Evolutionary conservation across 2,329 filamentous ascomycete species (phyloP).

Genomic region (Alternaria panax): DNA sequence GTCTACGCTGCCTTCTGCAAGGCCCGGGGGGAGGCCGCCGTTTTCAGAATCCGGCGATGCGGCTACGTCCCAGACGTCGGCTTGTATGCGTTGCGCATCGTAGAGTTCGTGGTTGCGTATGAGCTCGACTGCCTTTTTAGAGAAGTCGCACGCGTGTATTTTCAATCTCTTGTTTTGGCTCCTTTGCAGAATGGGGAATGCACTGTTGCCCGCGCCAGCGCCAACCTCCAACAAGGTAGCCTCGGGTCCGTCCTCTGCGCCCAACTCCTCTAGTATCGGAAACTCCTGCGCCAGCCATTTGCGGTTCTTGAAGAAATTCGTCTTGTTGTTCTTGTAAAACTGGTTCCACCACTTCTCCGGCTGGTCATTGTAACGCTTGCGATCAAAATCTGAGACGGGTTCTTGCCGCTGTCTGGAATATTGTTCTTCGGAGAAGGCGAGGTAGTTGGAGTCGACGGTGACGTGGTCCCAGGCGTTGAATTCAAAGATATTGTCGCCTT

Average conservation of each 20-base stretch:
- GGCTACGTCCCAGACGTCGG: slow-evolving; percentile 94
- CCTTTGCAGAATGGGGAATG: slow-evolving; percentile 84
- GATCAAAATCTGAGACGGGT: slow-evolving; percentile 93
- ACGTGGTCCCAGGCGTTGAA: slow-evolving; percentile 99
- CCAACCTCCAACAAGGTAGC: slow-evolving; percentile 86
- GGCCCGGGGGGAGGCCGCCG: slow-evolving; percentile 72
- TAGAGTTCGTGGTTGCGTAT: slow-evolving; percentile 85
- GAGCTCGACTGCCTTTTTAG: slow-evolving; percentile 90
- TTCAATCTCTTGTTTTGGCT: slow-evolving; percentile 84
- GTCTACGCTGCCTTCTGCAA: slow-evolving; percentile 82
- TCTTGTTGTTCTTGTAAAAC: slow-evolving; percentile 97
- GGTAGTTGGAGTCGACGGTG: slow-evolving; percentile 87
- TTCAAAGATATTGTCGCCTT: slow-evolving; percentile 89
- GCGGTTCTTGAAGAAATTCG: slow-evolving; percentile 98
- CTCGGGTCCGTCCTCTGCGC: slow-evolving; percentile 71
- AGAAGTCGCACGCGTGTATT: slow-evolving; percentile 95
- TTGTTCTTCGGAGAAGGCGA: slow-evolving; percentile 83
- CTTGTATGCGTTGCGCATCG: slow-evolving; percentile 73
- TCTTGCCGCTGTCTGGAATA: slow-evolving; percentile 82
- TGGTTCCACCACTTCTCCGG: slow-evolving; percentile 98
- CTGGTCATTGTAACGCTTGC: slow-evolving; percentile 85
- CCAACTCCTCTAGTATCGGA: slow-evolving; percentile 81
- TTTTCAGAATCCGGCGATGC: slow-evolving; percentile 54
- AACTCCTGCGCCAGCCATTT: slow-evolving; percentile 99
- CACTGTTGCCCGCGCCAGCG: slow-evolving; percentile 94